These are phyloP conservation scores for Pleoardoris graminearum DNA, from an alignment of 2,329 filamentous ascomycete species.

Conservation along the genomic window DNA sequence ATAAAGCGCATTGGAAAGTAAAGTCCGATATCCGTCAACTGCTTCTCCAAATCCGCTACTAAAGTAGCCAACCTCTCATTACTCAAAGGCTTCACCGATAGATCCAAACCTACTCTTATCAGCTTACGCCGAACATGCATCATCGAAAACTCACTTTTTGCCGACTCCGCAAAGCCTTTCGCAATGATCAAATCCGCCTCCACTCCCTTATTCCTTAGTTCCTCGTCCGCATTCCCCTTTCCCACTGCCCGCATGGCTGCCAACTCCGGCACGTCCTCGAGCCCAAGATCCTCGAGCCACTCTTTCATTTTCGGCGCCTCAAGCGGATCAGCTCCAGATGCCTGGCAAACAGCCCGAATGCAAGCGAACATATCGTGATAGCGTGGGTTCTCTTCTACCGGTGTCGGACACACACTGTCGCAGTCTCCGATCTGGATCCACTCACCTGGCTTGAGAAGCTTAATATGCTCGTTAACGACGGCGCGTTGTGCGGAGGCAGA, in stretches of 20 bases:
- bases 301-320: slow-evolving; percentile 12
- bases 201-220: slow-evolving; percentile 6
- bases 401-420: slow-evolving; percentile 14
- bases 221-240: slow-evolving; percentile 12
- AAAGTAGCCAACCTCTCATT: slow-evolving; percentile 8
- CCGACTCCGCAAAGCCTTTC: slow-evolving; percentile 10
- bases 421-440: slow-evolving; percentile 18
- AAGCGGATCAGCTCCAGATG: slow-evolving; percentile 8
- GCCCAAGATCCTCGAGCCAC: slow-evolving; percentile 15
- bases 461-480: slow-evolving; percentile 12
- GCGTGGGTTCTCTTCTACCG: slow-evolving; percentile 10
- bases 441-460: slow-evolving; percentile 6
- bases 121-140: neutral
- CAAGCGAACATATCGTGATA: slow-evolving; percentile 16
- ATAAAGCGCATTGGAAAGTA: slow-evolving; percentile 14
- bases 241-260: slow-evolving; percentile 14
- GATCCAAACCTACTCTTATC: slow-evolving; percentile 1
- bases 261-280: slow-evolving; percentile 13
- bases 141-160: slow-evolving; percentile 8
- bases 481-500: slow-evolving; percentile 9
- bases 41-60: slow-evolving; percentile 4
- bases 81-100: slow-evolving; percentile 3
- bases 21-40: slow-evolving; percentile 7
- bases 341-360: slow-evolving; percentile 12
- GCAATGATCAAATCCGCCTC: slow-evolving; percentile 15